A percentile compares a stretch with the other conserved stretches of the same genome.
These are phyloP conservation scores for Apiospora sp. DNA, from an alignment of 2,329 filamentous ascomycete species.

Conservation along the genomic window DNA sequence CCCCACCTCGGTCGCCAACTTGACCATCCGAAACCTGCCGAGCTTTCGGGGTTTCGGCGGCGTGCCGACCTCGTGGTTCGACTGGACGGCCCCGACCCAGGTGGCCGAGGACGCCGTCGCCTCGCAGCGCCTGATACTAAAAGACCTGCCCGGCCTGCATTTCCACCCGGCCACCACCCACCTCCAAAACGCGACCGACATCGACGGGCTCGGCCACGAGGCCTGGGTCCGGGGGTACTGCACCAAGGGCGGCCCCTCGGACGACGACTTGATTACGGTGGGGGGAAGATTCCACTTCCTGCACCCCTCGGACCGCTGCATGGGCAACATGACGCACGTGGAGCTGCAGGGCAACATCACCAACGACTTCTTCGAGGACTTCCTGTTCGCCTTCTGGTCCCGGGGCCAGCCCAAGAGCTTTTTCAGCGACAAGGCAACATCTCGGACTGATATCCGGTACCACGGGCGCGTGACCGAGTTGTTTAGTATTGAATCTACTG, in stretches of 20 bases:
- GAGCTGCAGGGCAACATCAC: constrained; percentile 10
- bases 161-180: constrained; percentile 20
- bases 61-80: constrained; percentile 7
- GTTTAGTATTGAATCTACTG: constrained; percentile 1
- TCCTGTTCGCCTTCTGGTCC: constrained; percentile 20
- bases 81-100: neutral
- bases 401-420: neutral
- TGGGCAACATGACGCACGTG: constrained; percentile 1
- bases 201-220: neutral
- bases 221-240: neutral
- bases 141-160: neutral
- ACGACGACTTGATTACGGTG: too few relatives aligned
- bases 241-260: too few relatives aligned
- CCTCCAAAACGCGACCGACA: neutral
- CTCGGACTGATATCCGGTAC: neutral
- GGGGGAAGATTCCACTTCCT: too few relatives aligned
- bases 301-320: too few relatives aligned
- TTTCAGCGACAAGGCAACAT: neutral
- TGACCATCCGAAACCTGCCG: neutral
- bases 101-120: neutral
- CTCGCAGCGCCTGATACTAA: neutral
- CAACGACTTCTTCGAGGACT: constrained; percentile 24
- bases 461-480: constrained; percentile 20
- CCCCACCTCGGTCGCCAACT: neutral
- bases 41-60: neutral